phyloP scores from a whole-genome alignment of 176 grass and related monocot species.

The Oryza coarctata region DNA sequence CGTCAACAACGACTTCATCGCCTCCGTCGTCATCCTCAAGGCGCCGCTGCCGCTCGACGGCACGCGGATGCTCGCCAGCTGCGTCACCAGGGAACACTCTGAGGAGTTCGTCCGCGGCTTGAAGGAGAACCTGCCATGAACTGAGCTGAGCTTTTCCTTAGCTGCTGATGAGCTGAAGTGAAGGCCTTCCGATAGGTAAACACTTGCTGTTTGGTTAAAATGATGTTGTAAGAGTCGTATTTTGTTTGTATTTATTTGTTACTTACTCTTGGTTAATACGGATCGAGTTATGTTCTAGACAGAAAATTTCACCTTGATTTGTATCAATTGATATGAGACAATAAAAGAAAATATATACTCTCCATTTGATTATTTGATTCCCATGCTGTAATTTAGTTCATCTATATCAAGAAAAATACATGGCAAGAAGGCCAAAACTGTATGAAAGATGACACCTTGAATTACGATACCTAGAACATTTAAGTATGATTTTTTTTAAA shows the following conservation, averaged over 20 bases:
- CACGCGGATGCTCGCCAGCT: conserved; percentile 65
- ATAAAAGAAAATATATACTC: conserved; percentile 38
- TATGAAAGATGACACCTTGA: too few relatives aligned
- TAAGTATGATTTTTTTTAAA: too few relatives aligned
- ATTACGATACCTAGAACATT: too few relatives aligned
- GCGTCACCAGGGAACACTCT: conserved; percentile 71
- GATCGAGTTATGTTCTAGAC: conserved; percentile 3
- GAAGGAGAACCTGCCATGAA: conserved; percentile 48
- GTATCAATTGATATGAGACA: conserved; percentile 40
- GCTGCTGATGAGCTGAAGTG: neutral
- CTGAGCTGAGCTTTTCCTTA: neutral
- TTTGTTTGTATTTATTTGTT: conserved; percentile 28
- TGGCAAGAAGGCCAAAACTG: too few relatives aligned
- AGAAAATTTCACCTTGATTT: conserved; percentile 8
- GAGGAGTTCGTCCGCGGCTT: conserved; percentile 56
- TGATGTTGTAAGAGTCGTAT: conserved; percentile 11
- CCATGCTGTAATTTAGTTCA: neutral
- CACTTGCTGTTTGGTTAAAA: conserved; percentile 13
- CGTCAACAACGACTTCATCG: conserved; percentile 85
- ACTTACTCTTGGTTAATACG: conserved; percentile 25
- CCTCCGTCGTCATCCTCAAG: conserved; percentile 73
- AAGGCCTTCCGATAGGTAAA: neutral
- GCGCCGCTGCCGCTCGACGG: conserved; percentile 70
- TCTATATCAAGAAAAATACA: too few relatives aligned
- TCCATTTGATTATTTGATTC: neutral